Base-by-base conservation (phyloP, 768 basidiomycete species). In the Cytidiella melzeri region DNA sequence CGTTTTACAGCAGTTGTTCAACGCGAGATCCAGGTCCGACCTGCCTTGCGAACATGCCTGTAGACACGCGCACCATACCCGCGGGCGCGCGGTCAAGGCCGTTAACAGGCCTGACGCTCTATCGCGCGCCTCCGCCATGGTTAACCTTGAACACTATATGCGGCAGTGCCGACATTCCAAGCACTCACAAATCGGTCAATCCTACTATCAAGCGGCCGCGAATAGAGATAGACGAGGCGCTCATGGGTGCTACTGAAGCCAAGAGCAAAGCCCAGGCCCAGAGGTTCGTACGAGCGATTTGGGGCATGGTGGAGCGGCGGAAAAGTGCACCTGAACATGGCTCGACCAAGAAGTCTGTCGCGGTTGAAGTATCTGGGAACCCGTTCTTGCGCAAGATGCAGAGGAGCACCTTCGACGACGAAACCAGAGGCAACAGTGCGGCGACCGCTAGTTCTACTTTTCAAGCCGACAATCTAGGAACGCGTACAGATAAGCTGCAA, bases 111-210 rank as follows among this genome's bases (percentile, higher is more conserved):
- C 43, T 55, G 12, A 57, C 52, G 55, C 53, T 62, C 23, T 63
- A 45, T 48, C 56, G 61, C 1, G 24, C 49, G 1, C 59, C 61
- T 4, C 61, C 59, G 11, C 54, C 61, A 13, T 63, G 59, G 57
- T 47, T 20, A 21, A 25, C 30, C 7, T 34, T 34, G 15, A 15
- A 34, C 30, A 23, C 40, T 18, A 7, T 23, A 9, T n/a, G n/a
- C n/a, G n/a, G n/a, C n/a, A 7, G 23, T 19, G 23, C 7, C 19
- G 40, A 23, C 18, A 19, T 7, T 41, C 19, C 40, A 9, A 7
- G 19, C 7, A 11, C 40, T 18, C 18, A 7, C n/a, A 7, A 11
- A 18, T 19, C 40, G 23, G 23, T 11, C 9, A 41, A 15, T 7
- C 30, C 30, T 19, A 9, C 40, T 9, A 19, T 10, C 5, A 44